A percentile compares a stretch with the other conserved stretches of the same genome.
These are phyloP conservation scores for Yamadazyma laniorum DNA, from an alignment of 805 yeast genomes.

Conservation along the genomic window DNA sequence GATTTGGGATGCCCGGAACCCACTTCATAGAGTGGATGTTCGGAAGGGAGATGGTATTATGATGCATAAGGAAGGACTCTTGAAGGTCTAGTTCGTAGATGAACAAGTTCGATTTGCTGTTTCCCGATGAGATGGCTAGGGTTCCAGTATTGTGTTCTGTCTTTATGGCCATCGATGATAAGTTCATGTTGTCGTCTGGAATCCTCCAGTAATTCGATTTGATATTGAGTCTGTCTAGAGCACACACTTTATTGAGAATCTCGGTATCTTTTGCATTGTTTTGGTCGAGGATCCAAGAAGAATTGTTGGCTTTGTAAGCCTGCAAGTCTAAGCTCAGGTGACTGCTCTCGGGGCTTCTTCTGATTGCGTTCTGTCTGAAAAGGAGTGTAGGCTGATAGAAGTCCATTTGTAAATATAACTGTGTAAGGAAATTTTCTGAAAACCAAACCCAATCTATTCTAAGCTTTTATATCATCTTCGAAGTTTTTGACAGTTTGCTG, in stretches of 20 bases:
- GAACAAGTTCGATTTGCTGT: slow-evolving; percentile 44
- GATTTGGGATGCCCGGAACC: slow-evolving; percentile 42
- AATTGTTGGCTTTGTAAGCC: slow-evolving; percentile 4
- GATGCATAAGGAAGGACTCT: slow-evolving; percentile 48
- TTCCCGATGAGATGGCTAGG: slow-evolving; percentile 54
- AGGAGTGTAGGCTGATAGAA: slow-evolving; percentile 43
- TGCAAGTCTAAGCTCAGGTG: slow-evolving; percentile 1
- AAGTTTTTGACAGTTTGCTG: slow-evolving; percentile 8
- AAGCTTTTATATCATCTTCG: too few species aligned
- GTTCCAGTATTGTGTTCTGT: slow-evolving; percentile 23
- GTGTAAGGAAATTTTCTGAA: too few species aligned
- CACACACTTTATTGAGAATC: slow-evolving; percentile 42
- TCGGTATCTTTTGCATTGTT: slow-evolving; percentile 26
- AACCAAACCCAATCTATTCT: too few species aligned
- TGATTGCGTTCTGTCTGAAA: slow-evolving; percentile 42
- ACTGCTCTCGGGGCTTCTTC: slow-evolving; percentile 23
- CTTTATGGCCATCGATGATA: slow-evolving; percentile 43
- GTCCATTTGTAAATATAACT: too few species aligned
- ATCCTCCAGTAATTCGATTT: slow-evolving; percentile 46
- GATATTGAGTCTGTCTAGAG: slow-evolving; percentile 39
- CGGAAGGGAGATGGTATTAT: slow-evolving; percentile 58
- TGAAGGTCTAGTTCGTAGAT: slow-evolving; percentile 47
- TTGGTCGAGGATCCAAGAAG: slow-evolving; percentile 31
- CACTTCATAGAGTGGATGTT: slow-evolving; percentile 53
- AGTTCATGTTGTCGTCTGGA: slow-evolving; percentile 41